These are phyloP conservation scores for Beta vulgaris DNA, from an alignment of 148 eudicot species.

Conservation along the genomic window DNA sequence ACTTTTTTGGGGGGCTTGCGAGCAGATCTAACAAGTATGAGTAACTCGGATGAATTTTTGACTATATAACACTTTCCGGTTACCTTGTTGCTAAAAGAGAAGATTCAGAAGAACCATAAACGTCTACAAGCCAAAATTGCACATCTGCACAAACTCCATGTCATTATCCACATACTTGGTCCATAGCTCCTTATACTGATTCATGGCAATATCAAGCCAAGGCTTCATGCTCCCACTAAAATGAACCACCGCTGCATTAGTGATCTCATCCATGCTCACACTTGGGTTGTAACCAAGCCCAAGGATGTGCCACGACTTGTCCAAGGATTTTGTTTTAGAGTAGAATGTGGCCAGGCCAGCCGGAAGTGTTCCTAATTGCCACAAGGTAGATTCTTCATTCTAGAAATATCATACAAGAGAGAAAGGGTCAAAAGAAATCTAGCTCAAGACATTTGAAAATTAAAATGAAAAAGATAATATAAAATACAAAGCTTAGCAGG, in stretches of 20 bases:
- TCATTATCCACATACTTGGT: constrained; percentile 75
- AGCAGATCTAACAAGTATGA: constrained; percentile 24
- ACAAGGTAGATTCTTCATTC: constrained; percentile 68
- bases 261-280: constrained; percentile 83
- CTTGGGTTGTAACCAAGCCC: constrained; percentile 96
- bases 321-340: constrained; percentile 73
- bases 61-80: constrained; percentile 27
- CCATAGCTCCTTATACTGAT: constrained; percentile 81
- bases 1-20: constrained; percentile 18
- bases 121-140: constrained; percentile 80
- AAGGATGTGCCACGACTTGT: constrained; percentile 87
- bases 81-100: constrained; percentile 35
- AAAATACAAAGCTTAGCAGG: not conserved
- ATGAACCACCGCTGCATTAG: constrained; percentile 84
- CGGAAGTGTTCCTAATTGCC: constrained; percentile 74
- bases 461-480: not conserved
- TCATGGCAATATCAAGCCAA: constrained; percentile 88
- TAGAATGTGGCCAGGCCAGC: constrained; percentile 77
- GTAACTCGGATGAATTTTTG: constrained; percentile 15
- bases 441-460: constrained; percentile 11
- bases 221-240: constrained; percentile 97
- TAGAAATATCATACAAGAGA: constrained; percentile 25
- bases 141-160: constrained; percentile 84
- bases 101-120: constrained; percentile 18
- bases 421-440: not conserved